Conservation (phyloP, 140 eudicot species). For the Oenanthe javanica region DNA sequence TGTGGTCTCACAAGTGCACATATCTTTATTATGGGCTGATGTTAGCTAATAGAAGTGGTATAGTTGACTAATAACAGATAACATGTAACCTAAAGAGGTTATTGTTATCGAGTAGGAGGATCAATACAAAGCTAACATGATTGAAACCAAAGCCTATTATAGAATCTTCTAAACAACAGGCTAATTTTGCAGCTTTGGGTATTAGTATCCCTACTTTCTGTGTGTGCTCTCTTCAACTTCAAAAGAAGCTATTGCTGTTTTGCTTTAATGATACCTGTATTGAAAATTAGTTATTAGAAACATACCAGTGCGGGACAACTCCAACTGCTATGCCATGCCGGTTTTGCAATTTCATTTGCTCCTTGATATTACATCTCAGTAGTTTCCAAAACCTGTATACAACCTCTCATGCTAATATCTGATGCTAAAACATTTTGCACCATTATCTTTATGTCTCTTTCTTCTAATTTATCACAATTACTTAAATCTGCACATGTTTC, state of each 20-base stretch:
- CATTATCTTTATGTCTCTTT: not conserved
- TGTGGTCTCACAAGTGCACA: not conserved
- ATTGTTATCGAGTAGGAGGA: not conserved
- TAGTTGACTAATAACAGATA: not conserved
- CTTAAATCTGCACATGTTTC: not conserved
- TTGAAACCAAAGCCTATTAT: not conserved
- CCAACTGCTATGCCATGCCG: not conserved
- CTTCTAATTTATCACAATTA: not conserved
- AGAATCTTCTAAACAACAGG: not conserved
- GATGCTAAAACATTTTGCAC: not conserved
- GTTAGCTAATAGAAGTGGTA: not conserved
- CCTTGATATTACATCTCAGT: not conserved
- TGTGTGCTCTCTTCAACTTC: not conserved
- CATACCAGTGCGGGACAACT: not conserved
- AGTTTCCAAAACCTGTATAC: not conserved
- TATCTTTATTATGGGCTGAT: not conserved
- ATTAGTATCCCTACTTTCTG: not conserved
- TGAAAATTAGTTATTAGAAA: not conserved
- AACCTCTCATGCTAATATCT: not conserved
- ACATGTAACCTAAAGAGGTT: not conserved
- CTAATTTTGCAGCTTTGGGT: not conserved
- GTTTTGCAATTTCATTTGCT: not conserved
- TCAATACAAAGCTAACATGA: not conserved
- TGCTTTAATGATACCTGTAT: not conserved
- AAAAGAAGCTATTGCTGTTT: not conserved